Evolutionary conservation across 108 stramenopile genomes (phyloP), one percentile per base, ranked within the genome.

Genomic region (Pseudonitzschia multiseries): DNA sequence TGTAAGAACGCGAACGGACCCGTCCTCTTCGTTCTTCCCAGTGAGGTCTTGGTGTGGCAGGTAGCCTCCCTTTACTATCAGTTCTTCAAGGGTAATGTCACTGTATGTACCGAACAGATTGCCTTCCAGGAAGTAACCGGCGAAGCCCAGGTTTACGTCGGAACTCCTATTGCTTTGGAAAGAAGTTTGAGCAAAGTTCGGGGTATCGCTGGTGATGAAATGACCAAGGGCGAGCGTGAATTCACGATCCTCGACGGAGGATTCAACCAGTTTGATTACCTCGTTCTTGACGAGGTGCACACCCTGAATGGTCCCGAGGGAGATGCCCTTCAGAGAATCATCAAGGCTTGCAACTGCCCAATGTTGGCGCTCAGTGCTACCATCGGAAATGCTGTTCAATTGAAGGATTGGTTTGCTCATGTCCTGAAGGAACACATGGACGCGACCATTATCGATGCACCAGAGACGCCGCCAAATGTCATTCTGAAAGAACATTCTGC

Each of bases 11-110:
- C 89, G 3, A 75, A 80, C 32, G 93, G 91, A 15, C 94, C 92
- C 18, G 97, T 98, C 41, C 89, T 99, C 33, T 99, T 99, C 72
- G 96, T 97, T 27, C 92, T 99, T 54, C 99, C 99, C 65, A 97
- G 97, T 68, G 99, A 99, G 89, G 98, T 96, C 21, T 88, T 99
- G 31, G 99, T 98, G 6, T 99, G 99, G 99, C 99, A 99, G 85
- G 96, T 99, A 76, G 99, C 99, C n/a, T 97, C 99, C 14, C 97
- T 97, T 40, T 99, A 98, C 88, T 92, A 96, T 73, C 91, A 99
- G 71, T 96, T 99, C 77, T 96, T 97, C 75, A 81, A 86, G 67
- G 98, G 97, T 31, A 93, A 97, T 72, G 96, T 97, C n/a, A 91
- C 93, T 52, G 89, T 97, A 56, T 92, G 91, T 68, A 96, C 95